Evolutionary conservation across 768 basidiomycete genomes (phyloP), one percentile per base, ranked within the genome.

Genomic region (Zangia roseola): DNA sequence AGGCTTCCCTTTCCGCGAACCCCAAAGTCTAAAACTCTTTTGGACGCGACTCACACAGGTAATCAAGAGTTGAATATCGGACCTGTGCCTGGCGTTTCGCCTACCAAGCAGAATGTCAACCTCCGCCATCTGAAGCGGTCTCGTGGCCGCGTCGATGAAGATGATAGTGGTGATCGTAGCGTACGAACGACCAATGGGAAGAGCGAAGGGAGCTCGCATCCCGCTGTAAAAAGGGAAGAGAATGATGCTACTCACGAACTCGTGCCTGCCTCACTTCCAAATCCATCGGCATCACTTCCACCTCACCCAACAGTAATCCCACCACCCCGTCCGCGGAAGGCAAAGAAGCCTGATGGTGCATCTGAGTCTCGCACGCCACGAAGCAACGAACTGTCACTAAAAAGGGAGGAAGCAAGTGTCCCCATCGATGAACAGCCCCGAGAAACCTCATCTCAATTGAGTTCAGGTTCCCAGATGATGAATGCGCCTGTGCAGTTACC

Each of bases 111-210:
- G 35, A 65, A 52, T 4, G 63, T 60, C 1, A 67, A 67, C 45
- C 63, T 67, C 30, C 68, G 66, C 34, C 66, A 67, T 47, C 45
- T 67, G 41, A 69, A 62, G 25, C 55, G 50, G 17, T 51, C 51
- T 37, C 65, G 63, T 16, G 41, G 55, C 19, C 62, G 55, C 21
- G 35, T 53, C n/a, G 65, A 67, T 40, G 62, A 61, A 43, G 67
- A 47, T 23, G 57, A 60, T 19, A 40, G 54, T 28, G 65, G 63
- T 14, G 63, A 68, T 33, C 60, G 67, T 31, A 69, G 63, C 39
- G 65, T 51, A 19, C 61, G 57, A 13, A 53, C 16, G 34, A 17
- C 24, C 10, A 50, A n/a, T 10, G 53, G 50, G 33, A 69, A 65
- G 34, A 47, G 5, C 42, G 67, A 69, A 41, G 65, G 54, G 12